These are phyloP conservation scores for Pleoardoris graminearum DNA, from an alignment of 2,329 filamentous ascomycete genomes.

Conservation along the genomic window DNA sequence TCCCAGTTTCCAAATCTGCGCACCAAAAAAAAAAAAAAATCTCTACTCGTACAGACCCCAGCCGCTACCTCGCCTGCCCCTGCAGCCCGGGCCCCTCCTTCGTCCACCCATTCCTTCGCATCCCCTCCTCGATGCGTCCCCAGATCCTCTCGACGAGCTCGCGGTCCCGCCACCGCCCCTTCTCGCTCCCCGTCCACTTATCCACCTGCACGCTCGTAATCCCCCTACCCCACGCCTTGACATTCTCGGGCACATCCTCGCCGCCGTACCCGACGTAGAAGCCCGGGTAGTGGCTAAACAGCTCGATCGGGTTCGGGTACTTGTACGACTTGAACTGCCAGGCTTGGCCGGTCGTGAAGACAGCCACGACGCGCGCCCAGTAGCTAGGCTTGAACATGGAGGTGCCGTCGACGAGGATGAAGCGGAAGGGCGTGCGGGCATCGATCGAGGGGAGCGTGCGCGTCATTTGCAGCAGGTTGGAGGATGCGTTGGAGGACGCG, in stretches of 20 bases:
- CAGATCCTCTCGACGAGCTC: constrained; percentile 94
- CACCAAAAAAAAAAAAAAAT: no score
- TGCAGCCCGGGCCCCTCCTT: constrained; percentile 64
- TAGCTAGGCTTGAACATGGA: constrained; percentile 98
- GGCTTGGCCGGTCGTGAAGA: constrained; percentile 95
- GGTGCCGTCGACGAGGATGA: constrained; percentile 91
- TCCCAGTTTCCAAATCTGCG: background rate
- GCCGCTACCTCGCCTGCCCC: constrained; percentile 22
- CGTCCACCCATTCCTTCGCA: constrained; percentile 83
- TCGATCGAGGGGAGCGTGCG: constrained; percentile 72
- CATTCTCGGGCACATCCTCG: constrained; percentile 74
- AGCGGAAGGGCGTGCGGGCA: constrained; percentile 71
- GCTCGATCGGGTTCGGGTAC: constrained; percentile 83
- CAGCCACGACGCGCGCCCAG: constrained; percentile 91
- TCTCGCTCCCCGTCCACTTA: constrained; percentile 65
- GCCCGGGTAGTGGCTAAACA: constrained; percentile 86
- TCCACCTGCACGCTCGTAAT: constrained; percentile 82
- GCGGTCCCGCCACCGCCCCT: constrained; percentile 77
- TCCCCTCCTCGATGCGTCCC: constrained; percentile 83
- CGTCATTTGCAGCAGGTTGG: constrained; percentile 83
- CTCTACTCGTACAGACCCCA: no score
- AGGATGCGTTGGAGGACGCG: constrained; percentile 61
- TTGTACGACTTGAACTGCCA: constrained; percentile 99
- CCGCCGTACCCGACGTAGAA: constrained; percentile 91
- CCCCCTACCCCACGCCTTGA: constrained; percentile 83